Evolutionary conservation across 768 basidiomycete genomes (phyloP).

Genomic region (Mycena leptocephala): DNA sequence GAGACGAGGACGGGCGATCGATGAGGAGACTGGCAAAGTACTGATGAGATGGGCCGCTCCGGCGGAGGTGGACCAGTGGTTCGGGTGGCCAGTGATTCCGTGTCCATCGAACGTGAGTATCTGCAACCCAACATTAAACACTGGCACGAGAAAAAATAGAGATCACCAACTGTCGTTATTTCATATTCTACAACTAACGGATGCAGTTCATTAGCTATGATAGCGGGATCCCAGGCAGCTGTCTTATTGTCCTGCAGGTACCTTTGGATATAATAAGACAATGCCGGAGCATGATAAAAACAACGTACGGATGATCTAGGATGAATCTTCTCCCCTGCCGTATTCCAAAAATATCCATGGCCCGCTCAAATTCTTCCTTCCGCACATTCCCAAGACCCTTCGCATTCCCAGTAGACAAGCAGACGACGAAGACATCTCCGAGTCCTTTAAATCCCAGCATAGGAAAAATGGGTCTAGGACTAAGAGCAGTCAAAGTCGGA

Average conservation of each 20-base stretch:
- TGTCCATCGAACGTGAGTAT: no score
- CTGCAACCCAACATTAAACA: no score
- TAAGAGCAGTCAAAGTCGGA: conserved; percentile 19
- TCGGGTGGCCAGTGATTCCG: conserved; percentile 76
- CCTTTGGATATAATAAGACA: not conserved
- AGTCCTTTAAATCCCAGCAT: not conserved
- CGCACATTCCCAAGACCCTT: conserved; percentile 70
- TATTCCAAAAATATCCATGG: conserved; percentile 71
- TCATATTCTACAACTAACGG: conserved; percentile 1
- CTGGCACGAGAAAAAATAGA: no score
- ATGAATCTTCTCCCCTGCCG: conserved; percentile 58
- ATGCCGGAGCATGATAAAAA: not conserved
- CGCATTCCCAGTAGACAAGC: conserved; percentile 45
- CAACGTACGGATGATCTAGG: conserved; percentile 21
- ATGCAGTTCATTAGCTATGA: not conserved
- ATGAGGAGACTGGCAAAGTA: not conserved
- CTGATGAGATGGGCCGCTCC: conserved; percentile 56
- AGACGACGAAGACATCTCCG: conserved; percentile 13
- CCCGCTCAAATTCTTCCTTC: conserved; percentile 61
- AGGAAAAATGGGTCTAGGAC: no score
- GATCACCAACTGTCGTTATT: conserved; percentile 14
- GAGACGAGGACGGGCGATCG: conserved; percentile 1
- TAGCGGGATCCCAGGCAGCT: conserved; percentile 11
- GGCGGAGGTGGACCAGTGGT: conserved; percentile 68
- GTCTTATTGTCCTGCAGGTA: conserved; percentile 23